A percentile compares a stretch with the other conserved stretches of the same genome.
Evolutionary conservation across 345 rosid genomes (phyloP).

Genomic region (Melaleuca alternifolia): DNA sequence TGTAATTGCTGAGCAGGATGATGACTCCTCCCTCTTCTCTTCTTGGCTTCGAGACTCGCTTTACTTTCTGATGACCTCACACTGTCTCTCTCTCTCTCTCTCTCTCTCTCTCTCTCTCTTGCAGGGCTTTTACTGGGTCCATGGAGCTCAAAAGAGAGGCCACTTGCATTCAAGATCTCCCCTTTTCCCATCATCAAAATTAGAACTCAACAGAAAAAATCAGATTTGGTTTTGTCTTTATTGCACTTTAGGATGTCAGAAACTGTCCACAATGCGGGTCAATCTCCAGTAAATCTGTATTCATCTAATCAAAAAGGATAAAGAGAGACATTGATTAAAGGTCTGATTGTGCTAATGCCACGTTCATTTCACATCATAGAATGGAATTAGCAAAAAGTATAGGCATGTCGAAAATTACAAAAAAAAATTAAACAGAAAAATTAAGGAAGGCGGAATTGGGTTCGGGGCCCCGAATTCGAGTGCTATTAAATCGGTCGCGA

Average conservation of each 20-base stretch:
- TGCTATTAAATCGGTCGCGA: background rate
- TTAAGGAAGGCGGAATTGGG: background rate
- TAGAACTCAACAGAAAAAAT: background rate
- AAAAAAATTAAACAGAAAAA: background rate
- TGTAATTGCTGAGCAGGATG: background rate
- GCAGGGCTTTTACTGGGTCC: background rate
- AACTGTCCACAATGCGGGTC: background rate
- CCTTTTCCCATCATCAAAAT: background rate
- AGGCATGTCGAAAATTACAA: background rate
- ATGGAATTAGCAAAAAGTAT: background rate
- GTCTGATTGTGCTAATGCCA: background rate
- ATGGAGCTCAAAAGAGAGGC: background rate
- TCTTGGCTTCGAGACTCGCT: background rate
- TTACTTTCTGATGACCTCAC: background rate
- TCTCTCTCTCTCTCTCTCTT: background rate
- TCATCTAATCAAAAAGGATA: background rate
- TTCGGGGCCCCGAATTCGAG: background rate
- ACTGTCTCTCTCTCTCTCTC: background rate
- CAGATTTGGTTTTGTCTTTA: background rate
- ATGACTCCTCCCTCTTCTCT: background rate
- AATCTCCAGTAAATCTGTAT: background rate
- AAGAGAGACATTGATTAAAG: background rate
- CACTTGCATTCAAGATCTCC: background rate
- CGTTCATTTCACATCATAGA: background rate
- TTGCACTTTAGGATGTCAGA: background rate